Percentiles rank a stretch among this genome's conserved stretches.
Conservation (phyloP, 1,284 basidiomycete genomes). For the Austroboletus rostrupii region DNA sequence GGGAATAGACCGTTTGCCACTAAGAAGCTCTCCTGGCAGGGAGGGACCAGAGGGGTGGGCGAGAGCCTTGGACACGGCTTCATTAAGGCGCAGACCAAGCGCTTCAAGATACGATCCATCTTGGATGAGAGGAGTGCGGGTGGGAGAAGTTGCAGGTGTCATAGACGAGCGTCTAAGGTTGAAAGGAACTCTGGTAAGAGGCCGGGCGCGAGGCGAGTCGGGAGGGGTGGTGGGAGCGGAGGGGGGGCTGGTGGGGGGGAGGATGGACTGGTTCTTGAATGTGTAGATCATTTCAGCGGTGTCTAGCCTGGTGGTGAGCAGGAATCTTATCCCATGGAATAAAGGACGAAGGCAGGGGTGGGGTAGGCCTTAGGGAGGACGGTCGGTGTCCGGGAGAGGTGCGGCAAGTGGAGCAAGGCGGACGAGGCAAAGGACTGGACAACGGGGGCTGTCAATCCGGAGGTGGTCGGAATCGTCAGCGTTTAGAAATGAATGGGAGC, state of each 20-base stretch:
- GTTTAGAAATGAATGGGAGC: background rate
- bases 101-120: slow-evolving; percentile 76
- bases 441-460: slow-evolving; percentile 37
- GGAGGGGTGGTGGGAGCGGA: slow-evolving; percentile 47
- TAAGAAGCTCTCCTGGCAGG: slow-evolving; percentile 46
- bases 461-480: slow-evolving; percentile 1
- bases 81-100: slow-evolving; percentile 69
- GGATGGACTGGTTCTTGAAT: slow-evolving; percentile 63
- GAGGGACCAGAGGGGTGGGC: slow-evolving; percentile 56
- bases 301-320: slow-evolving; percentile 22
- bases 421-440: slow-evolving; percentile 50
- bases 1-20: slow-evolving; percentile 66
- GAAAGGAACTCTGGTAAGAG: slow-evolving; percentile 56
- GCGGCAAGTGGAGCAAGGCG: slow-evolving; percentile 60
- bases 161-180: slow-evolving; percentile 50
- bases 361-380: slow-evolving; percentile 61
- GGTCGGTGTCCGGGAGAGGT: slow-evolving; percentile 64
- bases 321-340: slow-evolving; percentile 61
- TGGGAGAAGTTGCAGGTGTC: slow-evolving; percentile 32
- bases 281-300: slow-evolving; percentile 66
- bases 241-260: slow-evolving; percentile 61
- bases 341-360: slow-evolving; percentile 7
- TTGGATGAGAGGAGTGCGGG: slow-evolving; percentile 53
- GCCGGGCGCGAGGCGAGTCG: slow-evolving; percentile 42
- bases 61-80: slow-evolving; percentile 74